These are phyloP conservation scores for Wallacemonas rigidus DNA, from an alignment of 208 protist genomes.

Conservation along the genomic window DNA sequence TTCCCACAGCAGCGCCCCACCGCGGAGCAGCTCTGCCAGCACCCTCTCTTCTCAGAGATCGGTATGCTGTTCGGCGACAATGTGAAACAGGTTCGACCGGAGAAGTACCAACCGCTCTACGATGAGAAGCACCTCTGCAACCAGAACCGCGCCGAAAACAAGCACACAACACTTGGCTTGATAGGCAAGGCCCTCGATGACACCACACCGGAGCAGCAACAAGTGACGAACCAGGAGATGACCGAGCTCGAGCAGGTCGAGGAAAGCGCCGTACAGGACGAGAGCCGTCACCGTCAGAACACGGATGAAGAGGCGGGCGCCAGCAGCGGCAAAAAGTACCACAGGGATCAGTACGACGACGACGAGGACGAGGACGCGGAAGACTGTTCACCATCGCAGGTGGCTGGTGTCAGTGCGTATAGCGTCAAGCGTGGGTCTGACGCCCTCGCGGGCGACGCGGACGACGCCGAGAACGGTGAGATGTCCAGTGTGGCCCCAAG, in stretches of 20 bases:
- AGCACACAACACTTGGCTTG: constrained; percentile 49
- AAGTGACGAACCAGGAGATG: no score
- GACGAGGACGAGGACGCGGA: constrained; percentile 17
- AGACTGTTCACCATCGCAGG: neutral
- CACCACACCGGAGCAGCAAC: constrained; percentile 17
- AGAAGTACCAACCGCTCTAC: constrained; percentile 48
- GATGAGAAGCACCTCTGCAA: constrained; percentile 22
- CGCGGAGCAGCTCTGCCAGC: constrained; percentile 65
- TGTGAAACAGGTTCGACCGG: constrained; percentile 52
- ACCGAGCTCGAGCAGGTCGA: no score
- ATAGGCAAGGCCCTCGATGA: constrained; percentile 34
- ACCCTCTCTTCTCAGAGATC: constrained; percentile 67
- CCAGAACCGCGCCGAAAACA: constrained; percentile 56
- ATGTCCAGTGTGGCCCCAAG: neutral
- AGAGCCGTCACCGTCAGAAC: neutral
- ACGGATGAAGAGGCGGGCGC: constrained; percentile 25
- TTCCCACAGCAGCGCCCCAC: constrained; percentile 82
- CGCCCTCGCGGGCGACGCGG: neutral
- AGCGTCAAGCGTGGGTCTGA: neutral
- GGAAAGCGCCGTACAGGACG: no score
- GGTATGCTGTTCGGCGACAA: constrained; percentile 75
- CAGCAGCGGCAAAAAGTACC: no score
- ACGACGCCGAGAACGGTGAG: constrained; percentile 5
- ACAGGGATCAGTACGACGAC: constrained; percentile 20
- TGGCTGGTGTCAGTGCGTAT: neutral